These are phyloP conservation scores for Xerocomellus amylosporus DNA, from an alignment of 768 basidiomycete genomes.

Conservation along the genomic window DNA sequence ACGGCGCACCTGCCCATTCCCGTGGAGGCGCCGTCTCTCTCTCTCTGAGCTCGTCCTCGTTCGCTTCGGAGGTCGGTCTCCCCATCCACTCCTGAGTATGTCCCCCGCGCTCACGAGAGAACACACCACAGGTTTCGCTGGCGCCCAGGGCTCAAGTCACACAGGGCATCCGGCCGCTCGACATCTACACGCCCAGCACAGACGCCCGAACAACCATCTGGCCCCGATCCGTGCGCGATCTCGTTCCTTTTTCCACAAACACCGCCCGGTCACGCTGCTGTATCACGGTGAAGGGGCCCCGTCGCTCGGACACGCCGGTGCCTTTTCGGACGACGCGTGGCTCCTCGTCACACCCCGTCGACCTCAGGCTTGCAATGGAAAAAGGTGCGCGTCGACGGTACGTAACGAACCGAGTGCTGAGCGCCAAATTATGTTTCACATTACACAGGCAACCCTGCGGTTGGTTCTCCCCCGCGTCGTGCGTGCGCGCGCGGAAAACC, in stretches of 20 bases:
- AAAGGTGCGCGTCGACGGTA: slow-evolving; percentile 15
- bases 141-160: slow-evolving; percentile 31
- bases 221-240: slow-evolving; percentile 36
- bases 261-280: slow-evolving; percentile 28
- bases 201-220: slow-evolving; percentile 24
- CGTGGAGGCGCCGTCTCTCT: slow-evolving; percentile 36
- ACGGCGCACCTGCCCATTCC: slow-evolving; percentile 38
- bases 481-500: slow-evolving; percentile 6
- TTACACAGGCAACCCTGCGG: slow-evolving; percentile 29
- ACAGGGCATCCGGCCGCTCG: slow-evolving; percentile 23
- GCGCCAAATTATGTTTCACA: too few relatives aligned
- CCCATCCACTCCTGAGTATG: fast-evolving
- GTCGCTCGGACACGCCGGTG: slow-evolving; percentile 24
- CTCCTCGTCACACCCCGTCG: slow-evolving; percentile 16
- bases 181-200: slow-evolving; percentile 32
- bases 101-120: fast-evolving
- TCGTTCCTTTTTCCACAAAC: slow-evolving; percentile 22
- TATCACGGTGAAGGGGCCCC: slow-evolving; percentile 39
- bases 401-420: not conserved
- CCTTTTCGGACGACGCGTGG: slow-evolving; percentile 43
- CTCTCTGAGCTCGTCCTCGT: slow-evolving; percentile 28
- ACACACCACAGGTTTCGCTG: slow-evolving; percentile 33
- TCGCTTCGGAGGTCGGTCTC: slow-evolving; percentile 35
- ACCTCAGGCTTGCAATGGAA: slow-evolving; percentile 24
- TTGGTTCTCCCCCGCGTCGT: slow-evolving; percentile 40